Evolutionary conservation across 164 flowering plant species (phyloP).

Genomic region (Magnolia kwangsiensis): DNA sequence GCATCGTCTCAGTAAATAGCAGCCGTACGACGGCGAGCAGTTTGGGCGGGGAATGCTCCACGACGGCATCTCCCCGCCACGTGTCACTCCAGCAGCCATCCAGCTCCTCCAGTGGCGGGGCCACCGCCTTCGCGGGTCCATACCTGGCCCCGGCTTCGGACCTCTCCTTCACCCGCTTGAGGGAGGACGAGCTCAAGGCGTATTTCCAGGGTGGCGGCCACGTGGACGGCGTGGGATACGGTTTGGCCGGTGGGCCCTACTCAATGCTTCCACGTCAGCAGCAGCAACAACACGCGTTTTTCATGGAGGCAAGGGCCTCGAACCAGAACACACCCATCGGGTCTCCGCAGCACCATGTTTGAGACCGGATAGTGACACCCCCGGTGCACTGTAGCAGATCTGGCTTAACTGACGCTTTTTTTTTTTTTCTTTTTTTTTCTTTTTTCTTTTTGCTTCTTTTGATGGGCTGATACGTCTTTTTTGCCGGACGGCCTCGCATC

Average conservation of each 20-base stretch:
- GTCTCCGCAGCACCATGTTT: constrained; percentile 12
- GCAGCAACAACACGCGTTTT: constrained; percentile 10
- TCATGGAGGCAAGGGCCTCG: constrained; percentile 16
- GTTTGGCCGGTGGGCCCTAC: not conserved
- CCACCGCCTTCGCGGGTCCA: not conserved
- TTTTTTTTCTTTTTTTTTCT: not conserved
- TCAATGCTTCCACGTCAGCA: constrained; percentile 4
- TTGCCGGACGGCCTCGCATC: too few relatives aligned
- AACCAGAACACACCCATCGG: constrained; percentile 17
- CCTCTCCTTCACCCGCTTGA: too few relatives aligned
- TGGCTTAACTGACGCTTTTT: not conserved
- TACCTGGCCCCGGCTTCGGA: not conserved
- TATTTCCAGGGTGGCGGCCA: not conserved
- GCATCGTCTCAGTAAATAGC: not conserved
- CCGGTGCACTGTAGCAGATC: constrained; percentile 1
- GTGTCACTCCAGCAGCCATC: constrained; percentile 1
- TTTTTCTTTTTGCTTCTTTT: too few relatives aligned
- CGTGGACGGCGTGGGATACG: not conserved
- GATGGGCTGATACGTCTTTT: too few relatives aligned
- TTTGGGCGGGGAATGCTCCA: constrained; percentile 30
- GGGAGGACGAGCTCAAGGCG: not conserved
- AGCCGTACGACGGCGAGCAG: not conserved
- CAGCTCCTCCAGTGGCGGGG: not conserved
- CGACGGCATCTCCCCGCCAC: constrained; percentile 30
- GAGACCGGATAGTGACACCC: not conserved